A percentile compares a stretch with the other conserved stretches of the same genome.
Evolutionary conservation across 2,329 filamentous ascomycete species (phyloP).

Genomic region (Beauveria brongniartii): DNA sequence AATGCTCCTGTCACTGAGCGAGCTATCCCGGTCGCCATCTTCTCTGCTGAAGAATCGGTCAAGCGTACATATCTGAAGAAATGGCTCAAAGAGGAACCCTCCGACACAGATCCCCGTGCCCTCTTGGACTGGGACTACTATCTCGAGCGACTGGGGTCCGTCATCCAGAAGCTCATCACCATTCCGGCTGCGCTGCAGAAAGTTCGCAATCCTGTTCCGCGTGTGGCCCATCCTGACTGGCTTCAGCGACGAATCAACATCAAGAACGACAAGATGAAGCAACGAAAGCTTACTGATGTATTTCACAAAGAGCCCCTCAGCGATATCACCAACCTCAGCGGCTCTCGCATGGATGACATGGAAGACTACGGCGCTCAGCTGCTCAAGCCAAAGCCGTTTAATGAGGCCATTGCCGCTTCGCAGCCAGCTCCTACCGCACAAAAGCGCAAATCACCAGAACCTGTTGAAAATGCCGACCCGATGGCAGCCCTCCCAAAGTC

Average conservation of each 20-base stretch:
- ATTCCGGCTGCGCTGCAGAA: slow-evolving; percentile 96
- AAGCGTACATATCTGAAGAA: slow-evolving; percentile 88
- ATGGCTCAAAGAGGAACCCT: slow-evolving; percentile 90
- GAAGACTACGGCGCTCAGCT: slow-evolving; percentile 73
- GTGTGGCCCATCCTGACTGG: slow-evolving; percentile 94
- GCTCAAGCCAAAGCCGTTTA: slow-evolving; percentile 54
- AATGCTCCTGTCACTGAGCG: slow-evolving; percentile 90
- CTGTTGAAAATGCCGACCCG: slow-evolving; percentile 61
- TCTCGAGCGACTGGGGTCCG: slow-evolving; percentile 85
- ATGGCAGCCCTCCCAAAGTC: slow-evolving; percentile 72
- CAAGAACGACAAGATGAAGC: slow-evolving; percentile 96
- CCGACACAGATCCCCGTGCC: slow-evolving; percentile 80
- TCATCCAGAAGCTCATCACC: slow-evolving; percentile 98
- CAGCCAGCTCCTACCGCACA: slow-evolving; percentile 39
- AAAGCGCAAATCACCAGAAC: slow-evolving; percentile 69
- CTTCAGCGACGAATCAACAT: slow-evolving; percentile 85
- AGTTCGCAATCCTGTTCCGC: slow-evolving; percentile 85
- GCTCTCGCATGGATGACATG: slow-evolving; percentile 53
- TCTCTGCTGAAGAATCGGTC: slow-evolving; percentile 82
- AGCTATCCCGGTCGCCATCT: slow-evolving; percentile 91
- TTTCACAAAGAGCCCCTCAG: slow-evolving; percentile 65
- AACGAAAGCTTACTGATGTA: slow-evolving; percentile 95
- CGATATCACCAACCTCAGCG: slow-evolving; percentile 61
- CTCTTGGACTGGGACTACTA: slow-evolving; percentile 98
- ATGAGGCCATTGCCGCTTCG: slow-evolving; percentile 48